Percentiles rank a stretch among this genome's conserved stretches.
phyloP scores from a whole-genome alignment of 176 grass and related monocot genomes.

The Triticum turgidum region DNA sequence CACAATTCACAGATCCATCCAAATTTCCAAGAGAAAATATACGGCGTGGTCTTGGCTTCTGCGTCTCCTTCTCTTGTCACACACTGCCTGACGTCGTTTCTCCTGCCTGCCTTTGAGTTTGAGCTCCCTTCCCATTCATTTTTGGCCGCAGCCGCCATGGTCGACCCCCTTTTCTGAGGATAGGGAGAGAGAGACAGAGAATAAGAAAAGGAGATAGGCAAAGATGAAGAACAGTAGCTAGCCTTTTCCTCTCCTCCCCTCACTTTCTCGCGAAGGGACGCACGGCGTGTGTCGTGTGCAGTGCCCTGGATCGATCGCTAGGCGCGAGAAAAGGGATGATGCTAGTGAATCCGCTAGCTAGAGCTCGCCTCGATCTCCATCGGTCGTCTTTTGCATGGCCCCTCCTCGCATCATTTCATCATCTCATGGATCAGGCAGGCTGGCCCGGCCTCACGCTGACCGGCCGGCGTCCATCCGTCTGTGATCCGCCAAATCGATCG shows the following conservation, averaged over 20 bases:
- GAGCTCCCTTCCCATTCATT: background rate
- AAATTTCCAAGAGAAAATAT: too few relatives aligned
- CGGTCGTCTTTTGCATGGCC: constrained; percentile 42
- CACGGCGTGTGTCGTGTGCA: background rate
- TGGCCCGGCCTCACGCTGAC: background rate
- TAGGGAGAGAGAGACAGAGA: background rate
- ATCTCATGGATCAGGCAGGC: background rate
- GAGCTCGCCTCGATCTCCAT: background rate
- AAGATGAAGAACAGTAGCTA: constrained; percentile 51
- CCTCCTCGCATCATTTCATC: background rate
- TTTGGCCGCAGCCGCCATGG: constrained; percentile 11
- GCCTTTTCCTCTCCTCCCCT: constrained; percentile 16
- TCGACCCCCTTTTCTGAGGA: constrained; percentile 18
- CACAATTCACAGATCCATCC: background rate
- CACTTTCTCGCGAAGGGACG: constrained; percentile 15
- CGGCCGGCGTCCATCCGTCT: background rate
- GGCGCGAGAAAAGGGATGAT: constrained; percentile 11
- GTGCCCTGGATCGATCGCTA: background rate
- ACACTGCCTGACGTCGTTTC: background rate
- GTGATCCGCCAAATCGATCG: background rate
- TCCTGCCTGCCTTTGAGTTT: background rate
- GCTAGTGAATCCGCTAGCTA: constrained; percentile 34
- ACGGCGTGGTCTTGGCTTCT: background rate
- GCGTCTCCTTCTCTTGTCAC: background rate
- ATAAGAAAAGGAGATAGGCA: background rate